phyloP scores from a whole-genome alignment of 352 stramenopile species.

The Phytopythium boreale region DNA sequence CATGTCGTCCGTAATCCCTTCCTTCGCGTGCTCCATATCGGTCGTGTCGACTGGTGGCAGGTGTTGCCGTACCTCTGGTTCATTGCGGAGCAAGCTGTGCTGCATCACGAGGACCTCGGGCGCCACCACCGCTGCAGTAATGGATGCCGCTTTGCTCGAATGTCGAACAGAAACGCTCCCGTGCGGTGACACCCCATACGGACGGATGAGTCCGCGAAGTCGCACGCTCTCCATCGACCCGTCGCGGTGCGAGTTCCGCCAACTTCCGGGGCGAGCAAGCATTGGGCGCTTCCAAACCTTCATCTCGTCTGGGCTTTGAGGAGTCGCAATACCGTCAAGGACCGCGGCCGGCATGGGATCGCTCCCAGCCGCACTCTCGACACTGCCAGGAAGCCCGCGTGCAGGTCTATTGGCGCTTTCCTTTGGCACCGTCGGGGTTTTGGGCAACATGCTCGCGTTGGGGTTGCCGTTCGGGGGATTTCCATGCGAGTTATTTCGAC shows the following conservation, averaged over 20 bases:
- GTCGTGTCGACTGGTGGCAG: not conserved
- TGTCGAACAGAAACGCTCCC: constrained; percentile 12
- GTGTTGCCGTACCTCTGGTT: constrained; percentile 13
- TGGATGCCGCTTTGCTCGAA: constrained; percentile 26
- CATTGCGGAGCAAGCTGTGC: constrained; percentile 21
- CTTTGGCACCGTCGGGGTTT: not conserved
- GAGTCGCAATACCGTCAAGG: constrained; percentile 20
- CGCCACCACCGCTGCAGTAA: constrained; percentile 18
- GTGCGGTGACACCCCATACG: constrained; percentile 1
- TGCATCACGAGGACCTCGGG: constrained; percentile 18
- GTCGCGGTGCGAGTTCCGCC: constrained; percentile 45
- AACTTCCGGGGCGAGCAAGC: constrained; percentile 38
- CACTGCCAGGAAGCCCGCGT: not conserved
- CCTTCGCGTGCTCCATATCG: not conserved
- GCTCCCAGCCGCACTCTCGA: not conserved
- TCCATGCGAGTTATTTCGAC: not conserved
- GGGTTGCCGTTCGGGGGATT: not conserved
- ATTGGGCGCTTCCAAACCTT: constrained; percentile 32
- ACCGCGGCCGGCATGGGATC: not conserved
- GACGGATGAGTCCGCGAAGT: constrained; percentile 28
- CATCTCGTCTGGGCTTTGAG: constrained; percentile 24
- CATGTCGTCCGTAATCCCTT: constrained; percentile 7
- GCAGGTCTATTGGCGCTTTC: not conserved
- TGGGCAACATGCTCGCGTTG: constrained; percentile 4
- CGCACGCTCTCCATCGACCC: constrained; percentile 32